Conservation (phyloP, 2,329 filamentous ascomycete species). For the Tolypocladium paradoxum region DNA sequence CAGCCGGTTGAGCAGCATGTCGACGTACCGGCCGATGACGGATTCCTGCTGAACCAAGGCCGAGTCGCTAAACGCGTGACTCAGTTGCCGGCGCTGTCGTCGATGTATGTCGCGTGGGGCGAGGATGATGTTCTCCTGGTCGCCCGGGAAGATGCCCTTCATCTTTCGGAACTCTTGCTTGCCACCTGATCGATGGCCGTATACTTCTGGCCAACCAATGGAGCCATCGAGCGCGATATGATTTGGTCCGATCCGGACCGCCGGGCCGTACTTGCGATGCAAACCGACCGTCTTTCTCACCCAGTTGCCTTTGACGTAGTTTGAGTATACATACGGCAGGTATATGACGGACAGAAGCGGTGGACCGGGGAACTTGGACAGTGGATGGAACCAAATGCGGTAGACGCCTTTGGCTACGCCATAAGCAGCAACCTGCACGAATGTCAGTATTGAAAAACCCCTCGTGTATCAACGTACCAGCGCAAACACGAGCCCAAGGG, state of each 20-base stretch:
- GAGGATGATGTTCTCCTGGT: conserved; percentile 7
- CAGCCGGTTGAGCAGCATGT: conserved; percentile 13
- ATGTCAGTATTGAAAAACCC: neutral
- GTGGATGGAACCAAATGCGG: conserved; percentile 18
- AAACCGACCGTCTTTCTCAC: conserved; percentile 9
- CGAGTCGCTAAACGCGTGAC: conserved; percentile 18
- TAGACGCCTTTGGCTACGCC: conserved; percentile 7
- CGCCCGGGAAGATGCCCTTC: neutral
- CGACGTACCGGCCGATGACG: conserved; percentile 14
- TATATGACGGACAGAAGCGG: conserved; percentile 10
- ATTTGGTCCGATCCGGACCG: conserved; percentile 30
- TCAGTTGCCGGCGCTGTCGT: conserved; percentile 13
- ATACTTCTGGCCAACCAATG: conserved; percentile 23
- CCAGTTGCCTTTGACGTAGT: conserved; percentile 8
- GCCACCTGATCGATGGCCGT: conserved; percentile 11
- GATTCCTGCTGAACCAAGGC: conserved; percentile 19
- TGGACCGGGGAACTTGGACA: conserved; percentile 18
- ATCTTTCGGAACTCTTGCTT: conserved; percentile 8
- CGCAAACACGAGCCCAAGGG: neutral
- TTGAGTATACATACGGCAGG: conserved; percentile 9
- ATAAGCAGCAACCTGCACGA: conserved; percentile 3
- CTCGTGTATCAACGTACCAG: neutral
- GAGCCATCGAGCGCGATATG: conserved; percentile 23
- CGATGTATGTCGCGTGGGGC: conserved; percentile 9
- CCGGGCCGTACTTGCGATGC: conserved; percentile 18